A percentile compares a stretch with the other conserved stretches of the same genome.
Conservation (phyloP, 2,329 filamentous ascomycete species). For the Talaromyces sp. region DNA sequence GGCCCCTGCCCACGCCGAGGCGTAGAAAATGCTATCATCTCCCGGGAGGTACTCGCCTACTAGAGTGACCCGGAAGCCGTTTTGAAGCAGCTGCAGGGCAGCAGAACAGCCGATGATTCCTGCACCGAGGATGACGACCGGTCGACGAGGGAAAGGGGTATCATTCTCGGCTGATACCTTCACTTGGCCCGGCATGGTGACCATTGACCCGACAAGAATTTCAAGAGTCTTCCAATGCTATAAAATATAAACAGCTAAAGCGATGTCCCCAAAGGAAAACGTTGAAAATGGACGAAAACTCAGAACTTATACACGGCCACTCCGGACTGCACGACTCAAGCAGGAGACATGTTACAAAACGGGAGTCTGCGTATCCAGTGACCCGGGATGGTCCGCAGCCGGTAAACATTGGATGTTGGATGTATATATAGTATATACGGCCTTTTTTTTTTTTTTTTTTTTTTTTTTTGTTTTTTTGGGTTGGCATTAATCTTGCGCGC, state of each 20-base stretch:
- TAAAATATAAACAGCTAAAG: not conserved
- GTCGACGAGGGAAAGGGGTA: constrained; percentile 32
- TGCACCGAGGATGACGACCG: constrained; percentile 32
- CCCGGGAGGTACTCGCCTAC: constrained; percentile 34
- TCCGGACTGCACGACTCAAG: not conserved
- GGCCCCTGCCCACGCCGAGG: constrained; percentile 35
- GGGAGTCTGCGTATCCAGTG: not conserved
- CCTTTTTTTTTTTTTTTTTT: not conserved
- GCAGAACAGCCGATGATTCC: constrained; percentile 36
- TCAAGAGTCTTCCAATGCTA: not conserved
- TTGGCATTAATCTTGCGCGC: not conserved
- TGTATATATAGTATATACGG: not conserved
- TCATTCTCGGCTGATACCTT: not conserved
- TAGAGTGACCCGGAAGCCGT: constrained; percentile 29
- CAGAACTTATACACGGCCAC: not conserved
- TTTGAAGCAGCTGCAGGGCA: constrained; percentile 28
- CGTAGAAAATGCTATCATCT: constrained; percentile 31
- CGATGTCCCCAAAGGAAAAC: not conserved
- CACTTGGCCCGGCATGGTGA: not conserved
- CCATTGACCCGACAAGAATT: not conserved
- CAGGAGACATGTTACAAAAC: not conserved
- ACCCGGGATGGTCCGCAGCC: not conserved
- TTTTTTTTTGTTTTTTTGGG: not conserved
- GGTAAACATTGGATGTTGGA: not conserved
- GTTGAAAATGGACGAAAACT: not conserved